Evolutionary conservation across 2,329 filamentous ascomycete genomes (phyloP).

Genomic region (Thermomyces lanuginosus): DNA sequence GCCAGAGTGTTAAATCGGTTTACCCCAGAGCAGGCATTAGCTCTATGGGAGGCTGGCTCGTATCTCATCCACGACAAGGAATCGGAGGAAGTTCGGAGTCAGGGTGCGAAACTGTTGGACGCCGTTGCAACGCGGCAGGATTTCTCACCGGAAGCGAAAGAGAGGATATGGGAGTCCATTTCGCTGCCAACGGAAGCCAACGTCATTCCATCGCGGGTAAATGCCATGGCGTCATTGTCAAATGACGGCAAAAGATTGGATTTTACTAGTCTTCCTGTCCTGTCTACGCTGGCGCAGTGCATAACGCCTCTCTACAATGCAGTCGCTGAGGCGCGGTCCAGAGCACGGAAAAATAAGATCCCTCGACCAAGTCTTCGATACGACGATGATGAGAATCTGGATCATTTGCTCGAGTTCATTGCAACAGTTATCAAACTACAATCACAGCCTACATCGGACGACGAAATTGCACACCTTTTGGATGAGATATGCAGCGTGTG

Average conservation of each 20-base stretch:
- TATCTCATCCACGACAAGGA: slow-evolving; percentile 21
- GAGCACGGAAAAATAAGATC: slow-evolving; percentile 21
- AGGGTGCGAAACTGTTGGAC: slow-evolving; percentile 21
- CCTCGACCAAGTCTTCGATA: slow-evolving; percentile 16
- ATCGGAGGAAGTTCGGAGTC: slow-evolving; percentile 20
- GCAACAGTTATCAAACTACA: slow-evolving; percentile 29
- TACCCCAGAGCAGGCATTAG: slow-evolving; percentile 23
- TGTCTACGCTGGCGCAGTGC: slow-evolving; percentile 25
- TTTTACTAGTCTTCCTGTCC: slow-evolving; percentile 22
- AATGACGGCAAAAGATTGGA: slow-evolving; percentile 29
- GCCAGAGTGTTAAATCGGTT: slow-evolving; percentile 20
- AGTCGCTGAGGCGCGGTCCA: slow-evolving; percentile 21
- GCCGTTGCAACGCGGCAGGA: slow-evolving; percentile 23
- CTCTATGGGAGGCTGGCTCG: slow-evolving; percentile 24
- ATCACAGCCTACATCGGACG: slow-evolving; percentile 18
- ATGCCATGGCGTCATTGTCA: slow-evolving; percentile 24
- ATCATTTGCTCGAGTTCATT: slow-evolving; percentile 26
- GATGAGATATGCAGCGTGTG: slow-evolving; percentile 24
- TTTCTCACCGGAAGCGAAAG: slow-evolving; percentile 19
- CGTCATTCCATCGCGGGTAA: slow-evolving; percentile 22
- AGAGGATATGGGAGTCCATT: slow-evolving; percentile 21
- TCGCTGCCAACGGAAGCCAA: slow-evolving; percentile 19
- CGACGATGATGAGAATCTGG: slow-evolving; percentile 23
- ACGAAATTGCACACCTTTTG: slow-evolving; percentile 23
- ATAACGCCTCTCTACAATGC: slow-evolving; percentile 23